Evolutionary conservation across 2,329 filamentous ascomycete species (phyloP).

Genomic region (Sordariomycetes sp.): DNA sequence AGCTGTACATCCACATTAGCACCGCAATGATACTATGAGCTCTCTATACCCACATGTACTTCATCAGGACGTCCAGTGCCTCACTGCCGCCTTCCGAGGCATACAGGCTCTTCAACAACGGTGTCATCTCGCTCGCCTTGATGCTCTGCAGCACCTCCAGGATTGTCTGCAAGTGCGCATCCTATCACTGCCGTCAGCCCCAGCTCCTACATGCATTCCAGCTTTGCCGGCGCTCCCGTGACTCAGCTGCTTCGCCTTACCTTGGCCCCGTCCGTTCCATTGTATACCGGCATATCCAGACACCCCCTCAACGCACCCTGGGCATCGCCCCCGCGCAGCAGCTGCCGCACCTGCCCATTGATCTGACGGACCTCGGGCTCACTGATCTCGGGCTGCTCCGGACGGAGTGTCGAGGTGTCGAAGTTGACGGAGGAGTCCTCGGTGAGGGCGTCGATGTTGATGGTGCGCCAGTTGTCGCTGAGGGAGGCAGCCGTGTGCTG

Average conservation of each 20-base stretch:
- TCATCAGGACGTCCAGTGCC: slow-evolving; percentile 87
- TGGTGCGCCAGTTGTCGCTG: slow-evolving; percentile 68
- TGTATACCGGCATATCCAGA: slow-evolving; percentile 77
- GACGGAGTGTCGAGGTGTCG: slow-evolving; percentile 74
- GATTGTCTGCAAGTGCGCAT: slow-evolving; percentile 78
- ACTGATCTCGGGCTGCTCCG: slow-evolving; percentile 63
- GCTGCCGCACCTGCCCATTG: slow-evolving; percentile 74
- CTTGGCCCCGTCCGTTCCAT: slow-evolving; percentile 48
- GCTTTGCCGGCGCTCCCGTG: too few species aligned
- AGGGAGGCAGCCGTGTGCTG: slow-evolving; percentile 53
- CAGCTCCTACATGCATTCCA: too few species aligned
- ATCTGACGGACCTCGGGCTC: slow-evolving; percentile 72
- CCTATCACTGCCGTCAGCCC: slow-evolving; percentile 44
- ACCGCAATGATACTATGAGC: neutral
- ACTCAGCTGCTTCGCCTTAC: too few species aligned
- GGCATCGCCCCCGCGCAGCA: slow-evolving; percentile 76
- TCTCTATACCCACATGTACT: slow-evolving; percentile 70
- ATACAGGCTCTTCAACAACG: slow-evolving; percentile 76
- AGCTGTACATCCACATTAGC: slow-evolving; percentile 36
- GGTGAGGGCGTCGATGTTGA: slow-evolving; percentile 87
- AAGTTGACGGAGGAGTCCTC: slow-evolving; percentile 90
- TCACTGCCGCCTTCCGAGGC: slow-evolving; percentile 71
- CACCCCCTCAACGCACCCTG: slow-evolving; percentile 80
- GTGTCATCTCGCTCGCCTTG: slow-evolving; percentile 91
- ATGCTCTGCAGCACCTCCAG: slow-evolving; percentile 93